phyloP scores from a whole-genome alignment of 352 stramenopile species.

The Phytopythium helicoides region DNA sequence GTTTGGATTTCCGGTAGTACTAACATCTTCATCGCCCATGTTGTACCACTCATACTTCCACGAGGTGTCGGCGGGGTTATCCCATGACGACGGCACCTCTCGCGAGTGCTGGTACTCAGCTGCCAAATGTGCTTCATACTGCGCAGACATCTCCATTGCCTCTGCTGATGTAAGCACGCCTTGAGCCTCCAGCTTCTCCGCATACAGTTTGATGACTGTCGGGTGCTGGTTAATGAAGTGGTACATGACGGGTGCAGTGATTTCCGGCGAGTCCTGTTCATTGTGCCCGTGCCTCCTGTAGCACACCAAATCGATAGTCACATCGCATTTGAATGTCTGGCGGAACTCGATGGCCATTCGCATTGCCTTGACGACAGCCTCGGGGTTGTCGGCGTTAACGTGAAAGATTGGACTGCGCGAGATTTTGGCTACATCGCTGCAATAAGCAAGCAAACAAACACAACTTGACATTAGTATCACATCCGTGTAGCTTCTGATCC shows the following conservation, averaged over 20 bases:
- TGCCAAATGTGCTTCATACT: conserved; percentile 64
- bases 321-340: conserved; percentile 93
- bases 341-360: conserved; percentile 90
- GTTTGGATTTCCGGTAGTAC: neutral
- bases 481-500: too few species aligned
- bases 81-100: conserved; percentile 68
- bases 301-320: conserved; percentile 98
- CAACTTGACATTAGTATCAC: neutral
- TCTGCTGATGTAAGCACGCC: conserved; percentile 48
- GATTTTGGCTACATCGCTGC: conserved; percentile 96
- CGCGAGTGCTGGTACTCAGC: conserved; percentile 75
- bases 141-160: conserved; percentile 44
- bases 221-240: conserved; percentile 87
- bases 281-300: conserved; percentile 99
- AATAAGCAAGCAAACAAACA: too few species aligned
- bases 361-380: conserved; percentile 91
- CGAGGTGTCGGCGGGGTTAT: conserved; percentile 62
- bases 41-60: conserved; percentile 68
- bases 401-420: conserved; percentile 94
- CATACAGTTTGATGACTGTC: conserved; percentile 76
- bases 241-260: conserved; percentile 91
- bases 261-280: conserved; percentile 91
- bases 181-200: conserved; percentile 62
- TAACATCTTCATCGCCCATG: conserved; percentile 9
- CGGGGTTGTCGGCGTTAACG: conserved; percentile 97